Evolutionary conservation across 2,329 filamentous ascomycete species (phyloP).

Genomic region (Dendryphion nanum): DNA sequence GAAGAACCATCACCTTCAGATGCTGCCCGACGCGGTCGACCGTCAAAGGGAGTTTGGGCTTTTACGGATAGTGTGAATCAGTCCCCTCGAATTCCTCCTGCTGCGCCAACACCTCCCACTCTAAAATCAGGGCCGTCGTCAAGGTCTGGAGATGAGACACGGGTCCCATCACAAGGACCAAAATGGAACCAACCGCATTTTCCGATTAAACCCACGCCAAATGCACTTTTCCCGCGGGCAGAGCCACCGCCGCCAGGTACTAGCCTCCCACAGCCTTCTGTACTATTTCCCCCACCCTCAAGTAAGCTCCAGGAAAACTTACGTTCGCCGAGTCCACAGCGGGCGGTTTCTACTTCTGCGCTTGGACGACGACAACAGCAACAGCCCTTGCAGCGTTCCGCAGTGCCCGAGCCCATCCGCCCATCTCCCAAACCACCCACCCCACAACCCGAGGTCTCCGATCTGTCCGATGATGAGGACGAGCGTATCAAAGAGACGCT

Average conservation of each 20-base stretch:
- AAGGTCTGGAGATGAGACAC: slow-evolving; percentile 14
- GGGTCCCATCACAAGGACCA: slow-evolving; percentile 16
- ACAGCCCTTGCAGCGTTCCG: slow-evolving; percentile 29
- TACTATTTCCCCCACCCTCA: slow-evolving; percentile 57
- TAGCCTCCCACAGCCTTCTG: slow-evolving; percentile 44
- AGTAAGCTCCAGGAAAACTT: slow-evolving; percentile 53
- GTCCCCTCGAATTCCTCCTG: slow-evolving; percentile 24
- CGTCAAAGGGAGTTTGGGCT: slow-evolving; percentile 12
- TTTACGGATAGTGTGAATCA: slow-evolving; percentile 23
- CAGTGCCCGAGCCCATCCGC: slow-evolving; percentile 19
- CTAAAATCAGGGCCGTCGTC: slow-evolving; percentile 25
- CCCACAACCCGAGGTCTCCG: slow-evolving; percentile 36
- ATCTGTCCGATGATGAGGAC: slow-evolving; percentile 59
- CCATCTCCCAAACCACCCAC: slow-evolving; percentile 36
- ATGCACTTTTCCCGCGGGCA: slow-evolving; percentile 13
- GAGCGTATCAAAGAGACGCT: slow-evolving; percentile 65
- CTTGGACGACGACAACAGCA: slow-evolving; percentile 25
- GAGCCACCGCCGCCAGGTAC: slow-evolving; percentile 19
- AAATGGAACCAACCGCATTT: slow-evolving; percentile 4
- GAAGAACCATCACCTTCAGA: slow-evolving; percentile 19
- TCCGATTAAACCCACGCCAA: slow-evolving; percentile 4
- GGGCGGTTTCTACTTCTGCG: slow-evolving; percentile 54
- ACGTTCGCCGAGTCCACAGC: slow-evolving; percentile 70
- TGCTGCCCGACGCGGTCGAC: slow-evolving; percentile 13
- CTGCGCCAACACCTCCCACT: slow-evolving; percentile 32